Evolutionary conservation across 345 rosid genomes (phyloP).

Genomic region (Citrus trifoliata): DNA sequence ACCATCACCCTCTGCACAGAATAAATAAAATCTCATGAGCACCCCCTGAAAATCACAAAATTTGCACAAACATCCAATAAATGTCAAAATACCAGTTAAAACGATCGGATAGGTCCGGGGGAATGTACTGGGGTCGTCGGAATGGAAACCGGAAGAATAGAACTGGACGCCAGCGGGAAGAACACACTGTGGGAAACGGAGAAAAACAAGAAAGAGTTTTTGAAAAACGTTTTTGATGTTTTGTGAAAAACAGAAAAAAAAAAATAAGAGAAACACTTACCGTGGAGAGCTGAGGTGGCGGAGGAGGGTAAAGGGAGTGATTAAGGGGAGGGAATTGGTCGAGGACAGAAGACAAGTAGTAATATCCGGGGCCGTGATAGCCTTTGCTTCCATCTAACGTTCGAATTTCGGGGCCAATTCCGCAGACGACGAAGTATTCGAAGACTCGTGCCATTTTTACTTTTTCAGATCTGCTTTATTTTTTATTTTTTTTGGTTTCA

Average conservation of each 20-base stretch:
- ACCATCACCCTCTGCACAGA: constrained; percentile 92
- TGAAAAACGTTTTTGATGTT: neutral
- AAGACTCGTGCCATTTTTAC: constrained; percentile 58
- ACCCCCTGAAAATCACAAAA: neutral
- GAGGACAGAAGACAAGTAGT: constrained; percentile 73
- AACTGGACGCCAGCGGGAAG: constrained; percentile 91
- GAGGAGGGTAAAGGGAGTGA: constrained; percentile 71
- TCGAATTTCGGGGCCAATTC: constrained; percentile 93
- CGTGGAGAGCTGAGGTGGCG: constrained; percentile 96
- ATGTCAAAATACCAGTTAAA: constrained; percentile 60
- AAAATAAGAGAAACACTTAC: constrained; percentile 27
- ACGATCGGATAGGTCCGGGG: constrained; percentile 97
- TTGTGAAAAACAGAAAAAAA: neutral
- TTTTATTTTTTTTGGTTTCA: neutral
- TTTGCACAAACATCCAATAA: neutral
- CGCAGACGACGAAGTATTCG: constrained; percentile 95
- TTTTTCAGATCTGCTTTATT: neutral
- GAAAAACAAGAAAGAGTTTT: neutral
- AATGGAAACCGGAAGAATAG: constrained; percentile 64
- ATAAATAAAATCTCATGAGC: neutral
- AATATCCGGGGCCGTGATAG: constrained; percentile 54
- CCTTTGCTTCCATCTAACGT: constrained; percentile 84
- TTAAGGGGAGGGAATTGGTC: constrained; percentile 82
- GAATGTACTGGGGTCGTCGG: constrained; percentile 52
- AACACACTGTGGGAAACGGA: constrained; percentile 58